These are phyloP conservation scores for Pelagomonas calceolata DNA, from an alignment of 108 stramenopile genomes.

Conservation along the genomic window DNA sequence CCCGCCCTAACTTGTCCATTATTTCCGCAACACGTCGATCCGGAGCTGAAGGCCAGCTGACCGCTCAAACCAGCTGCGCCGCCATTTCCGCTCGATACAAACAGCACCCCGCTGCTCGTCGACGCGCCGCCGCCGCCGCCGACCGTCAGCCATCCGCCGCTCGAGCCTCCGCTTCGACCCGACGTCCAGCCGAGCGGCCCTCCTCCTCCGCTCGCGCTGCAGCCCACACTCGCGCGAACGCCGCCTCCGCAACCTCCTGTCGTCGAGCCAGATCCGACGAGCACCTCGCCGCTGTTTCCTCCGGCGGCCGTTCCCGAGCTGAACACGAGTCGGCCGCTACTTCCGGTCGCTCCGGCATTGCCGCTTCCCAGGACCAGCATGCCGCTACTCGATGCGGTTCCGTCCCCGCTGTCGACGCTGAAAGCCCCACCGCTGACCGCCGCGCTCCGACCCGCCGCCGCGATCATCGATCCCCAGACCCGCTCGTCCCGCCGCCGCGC, in stretches of 20 bases:
- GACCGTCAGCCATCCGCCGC: background rate
- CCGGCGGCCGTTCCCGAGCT: slow-evolving; percentile 15
- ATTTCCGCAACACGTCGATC: background rate
- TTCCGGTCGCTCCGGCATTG: slow-evolving; percentile 1
- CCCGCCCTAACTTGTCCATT: background rate
- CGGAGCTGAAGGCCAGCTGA: background rate
- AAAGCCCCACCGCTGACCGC: background rate
- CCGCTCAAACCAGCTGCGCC: background rate
- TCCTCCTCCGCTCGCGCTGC: background rate
- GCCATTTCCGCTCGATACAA: background rate
- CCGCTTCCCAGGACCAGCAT: slow-evolving; percentile 11
- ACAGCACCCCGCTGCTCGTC: background rate
- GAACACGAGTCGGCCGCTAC: slow-evolving; percentile 12
- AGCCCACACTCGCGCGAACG: slow-evolving; percentile 1
- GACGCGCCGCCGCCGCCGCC: background rate
- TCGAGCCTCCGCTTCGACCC: background rate
- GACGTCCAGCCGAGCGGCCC: background rate
- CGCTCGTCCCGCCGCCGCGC: slow-evolving; percentile 5
- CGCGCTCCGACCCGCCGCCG: slow-evolving; percentile 13
- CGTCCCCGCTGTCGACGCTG: slow-evolving; percentile 2
- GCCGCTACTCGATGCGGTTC: slow-evolving; percentile 8
- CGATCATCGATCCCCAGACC: background rate
- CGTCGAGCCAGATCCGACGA: slow-evolving; percentile 2
- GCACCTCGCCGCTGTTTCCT: slow-evolving; percentile 23
- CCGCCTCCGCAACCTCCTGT: background rate